Evolutionary conservation across 495 filamentous ascomycete species (phyloP), one percentile per base, ranked within the genome.

Genomic region (Rostrohypoxylon terebratum): DNA sequence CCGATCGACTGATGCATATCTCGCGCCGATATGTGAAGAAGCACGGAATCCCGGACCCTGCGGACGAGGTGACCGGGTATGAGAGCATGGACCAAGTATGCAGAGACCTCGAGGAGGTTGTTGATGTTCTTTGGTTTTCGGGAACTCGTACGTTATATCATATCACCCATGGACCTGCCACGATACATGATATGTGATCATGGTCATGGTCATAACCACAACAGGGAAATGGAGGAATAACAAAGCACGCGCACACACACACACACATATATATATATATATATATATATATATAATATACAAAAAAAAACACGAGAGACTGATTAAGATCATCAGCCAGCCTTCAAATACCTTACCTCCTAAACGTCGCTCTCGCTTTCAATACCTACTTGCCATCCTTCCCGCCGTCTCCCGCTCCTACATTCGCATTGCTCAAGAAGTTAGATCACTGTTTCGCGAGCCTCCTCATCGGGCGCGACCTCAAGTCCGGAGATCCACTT

Each of bases 311-410:
- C 13, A 23, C 48, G 55, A 65, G n/a, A 10, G n/a, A 61, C 21
- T 34, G 18, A 55, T 25, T 33, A 21, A 21, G 28, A 36, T 58
- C 38, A 25, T 18, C 72, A 95, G 93, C 94, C 34, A 88, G 87
- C 42, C 83, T 97, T n/a, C 93, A 97, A 81, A 89, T 93, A 11
- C 91, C 93, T 33, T 93, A 91, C 74, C 84, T 97, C 9, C 87
- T 97, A 21, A 91, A 88, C 60, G 83, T 97, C 54, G 93, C 93
- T 0, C 84, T 88, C 59, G 82, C 93, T 25, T 78, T 92, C 14
- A 87, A 87, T 66, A 86, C 84, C 0, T 92, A 90, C 78, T 79
- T 97, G 3, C 74, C 84, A 5, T 82, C 86, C 0, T 94, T 95
- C 78, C 84, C 88, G 0, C 90, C 93, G n/a, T 80, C 89, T 0